Evolutionary conservation across 2,329 filamentous ascomycete species (phyloP).

Genomic region (Chaetomiaceae sp.): DNA sequence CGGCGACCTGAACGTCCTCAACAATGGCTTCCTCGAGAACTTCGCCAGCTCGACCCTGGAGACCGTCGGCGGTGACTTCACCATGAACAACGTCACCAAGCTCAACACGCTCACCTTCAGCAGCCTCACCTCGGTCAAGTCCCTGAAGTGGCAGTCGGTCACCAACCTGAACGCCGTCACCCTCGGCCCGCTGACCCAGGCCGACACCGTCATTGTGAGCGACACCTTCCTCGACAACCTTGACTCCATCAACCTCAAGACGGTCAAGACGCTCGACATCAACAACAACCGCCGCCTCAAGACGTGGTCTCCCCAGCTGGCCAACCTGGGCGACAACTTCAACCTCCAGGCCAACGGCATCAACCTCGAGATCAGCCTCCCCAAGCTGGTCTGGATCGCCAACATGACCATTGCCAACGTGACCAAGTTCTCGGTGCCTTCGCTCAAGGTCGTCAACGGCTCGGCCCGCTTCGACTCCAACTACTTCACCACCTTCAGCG

Average conservation of each 20-base stretch:
- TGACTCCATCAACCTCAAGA: slow-evolving; percentile 72
- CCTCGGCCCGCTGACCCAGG: slow-evolving; percentile 55
- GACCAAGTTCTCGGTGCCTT: slow-evolving; percentile 66
- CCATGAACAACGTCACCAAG: slow-evolving; percentile 61
- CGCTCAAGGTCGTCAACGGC: slow-evolving; percentile 66
- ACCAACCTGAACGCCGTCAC: slow-evolving; percentile 51
- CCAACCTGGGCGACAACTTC: slow-evolving; percentile 66
- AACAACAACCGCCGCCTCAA: slow-evolving; percentile 85
- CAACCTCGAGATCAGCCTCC: slow-evolving; percentile 65
- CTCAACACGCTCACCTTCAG: slow-evolving; percentile 65
- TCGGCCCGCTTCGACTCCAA: slow-evolving; percentile 83
- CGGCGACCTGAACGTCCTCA: slow-evolving; percentile 53
- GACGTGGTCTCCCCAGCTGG: slow-evolving; percentile 70
- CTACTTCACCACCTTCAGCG: slow-evolving; percentile 56
- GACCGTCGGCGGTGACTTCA: slow-evolving; percentile 65
- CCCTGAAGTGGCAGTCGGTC: slow-evolving; percentile 68
- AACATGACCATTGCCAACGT: slow-evolving; percentile 82
- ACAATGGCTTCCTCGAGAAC: slow-evolving; percentile 57
- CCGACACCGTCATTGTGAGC: slow-evolving; percentile 65
- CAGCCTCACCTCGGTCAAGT: slow-evolving; percentile 58
- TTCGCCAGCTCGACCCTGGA: slow-evolving; percentile 58
- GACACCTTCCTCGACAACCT: slow-evolving; percentile 81
- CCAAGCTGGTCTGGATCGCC: slow-evolving; percentile 70
- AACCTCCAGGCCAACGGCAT: slow-evolving; percentile 77
- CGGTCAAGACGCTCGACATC: slow-evolving; percentile 70